Percentiles rank a stretch among this genome's conserved stretches.
Conservation (phyloP, 148 eudicot genomes). For the Spergularia marina region DNA sequence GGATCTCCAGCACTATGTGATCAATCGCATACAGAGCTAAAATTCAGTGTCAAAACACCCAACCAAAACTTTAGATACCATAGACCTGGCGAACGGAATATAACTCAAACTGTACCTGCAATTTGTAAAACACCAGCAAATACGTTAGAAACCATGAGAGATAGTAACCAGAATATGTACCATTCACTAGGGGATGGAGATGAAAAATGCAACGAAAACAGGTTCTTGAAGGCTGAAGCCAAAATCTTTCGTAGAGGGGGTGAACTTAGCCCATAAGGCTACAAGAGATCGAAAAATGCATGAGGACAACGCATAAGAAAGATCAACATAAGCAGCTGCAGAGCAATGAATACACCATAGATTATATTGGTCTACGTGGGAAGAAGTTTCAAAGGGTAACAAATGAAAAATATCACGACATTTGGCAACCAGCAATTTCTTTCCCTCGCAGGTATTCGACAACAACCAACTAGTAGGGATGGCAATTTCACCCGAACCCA, state of each 20-base stretch:
- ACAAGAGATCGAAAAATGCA: too few species aligned
- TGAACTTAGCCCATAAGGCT: too few species aligned
- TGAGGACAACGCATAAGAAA: too few species aligned
- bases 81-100: conserved; percentile 87
- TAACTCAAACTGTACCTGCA: conserved; percentile 96
- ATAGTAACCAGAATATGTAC: not conserved
- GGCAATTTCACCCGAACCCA: too few species aligned
- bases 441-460: not conserved
- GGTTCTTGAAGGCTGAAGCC: not conserved
- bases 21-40: conserved; percentile 24
- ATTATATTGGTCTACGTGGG: too few species aligned
- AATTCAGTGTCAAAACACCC: conserved; percentile 94
- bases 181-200: not conserved
- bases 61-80: conserved; percentile 68
- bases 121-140: not conserved
- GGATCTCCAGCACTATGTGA: not conserved
- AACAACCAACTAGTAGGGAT: too few species aligned
- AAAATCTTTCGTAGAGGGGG: too few species aligned
- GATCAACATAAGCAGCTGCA: too few species aligned
- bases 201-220: not conserved
- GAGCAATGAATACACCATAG: too few species aligned
- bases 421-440: not conserved
- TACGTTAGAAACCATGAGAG: not conserved
- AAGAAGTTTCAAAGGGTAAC: not conserved
- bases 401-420: not conserved